Base-by-base conservation (phyloP, 805 yeast species). In the Ogataea pini region DNA sequence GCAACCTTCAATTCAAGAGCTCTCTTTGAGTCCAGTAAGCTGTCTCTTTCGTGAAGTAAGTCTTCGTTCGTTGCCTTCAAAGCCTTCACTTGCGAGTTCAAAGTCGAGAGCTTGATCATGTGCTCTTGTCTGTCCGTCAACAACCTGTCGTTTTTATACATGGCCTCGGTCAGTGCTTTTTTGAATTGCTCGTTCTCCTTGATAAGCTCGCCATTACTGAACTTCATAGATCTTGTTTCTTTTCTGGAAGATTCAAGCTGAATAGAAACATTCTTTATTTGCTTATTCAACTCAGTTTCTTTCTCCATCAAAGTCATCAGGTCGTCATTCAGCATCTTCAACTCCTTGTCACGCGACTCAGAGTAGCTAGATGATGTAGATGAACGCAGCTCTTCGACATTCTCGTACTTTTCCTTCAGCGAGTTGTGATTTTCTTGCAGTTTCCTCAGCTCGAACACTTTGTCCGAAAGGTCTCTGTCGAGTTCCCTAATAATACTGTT, bases 241-340 rank as follows among this genome's bases (percentile, higher is more conserved):
- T 68, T 70, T 29, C 72, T 67, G n/a, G 78, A 62, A 7, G 79
- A 77, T 51, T 83, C 89, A 38, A 81, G 66, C 50, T 83, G 85
- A 53, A 82, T 76, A 36, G 76, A 78, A 22, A 85, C 66, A 32
- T 79, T 79, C 44, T 86, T 84, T 54, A 83, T 70, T 39, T 78
- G 83, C 55, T 83, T 85, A 50, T 83, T 79, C 46, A 85, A 63
- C 25, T 77, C 80, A 1, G 89, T 82, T 62, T 89, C 96, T 32
- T 72, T 74, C 56, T 82, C 82, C 68, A 82, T 70, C 53, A 79
- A 76, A 46, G 72, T 70, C 31, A 75, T 72, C 32, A 88, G 61
- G 40, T 82, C 82, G 29, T 72, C 72, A 52, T 77, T 79, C 49
- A 86, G 61, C 42, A 71, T 69, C 44, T 77, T 74, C 42, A 85